Evolutionary conservation across 305 asterid species (phyloP), one percentile per base, ranked within the genome.

Genomic region (Caryopteris hybrid): DNA sequence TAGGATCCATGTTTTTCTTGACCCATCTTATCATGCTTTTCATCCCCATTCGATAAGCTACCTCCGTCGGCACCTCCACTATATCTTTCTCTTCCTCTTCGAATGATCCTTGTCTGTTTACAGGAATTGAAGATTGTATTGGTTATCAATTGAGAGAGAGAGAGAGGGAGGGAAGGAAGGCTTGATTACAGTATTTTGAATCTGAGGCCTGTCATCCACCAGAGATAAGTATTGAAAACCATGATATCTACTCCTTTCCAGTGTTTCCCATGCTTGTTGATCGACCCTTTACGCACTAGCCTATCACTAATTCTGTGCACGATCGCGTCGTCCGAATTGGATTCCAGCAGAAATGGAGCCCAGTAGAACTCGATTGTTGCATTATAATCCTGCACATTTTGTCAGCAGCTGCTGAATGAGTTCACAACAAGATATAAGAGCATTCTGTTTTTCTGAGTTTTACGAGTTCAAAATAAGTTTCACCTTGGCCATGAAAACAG

Each of bases 321-420:
- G 4, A 74, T 50, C 0, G 96, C 91, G 51, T 86, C 89, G 10
- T 92, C 96, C 0, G 98, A 77, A 62, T 92, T 92, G 8, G 98
- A 92, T 73, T 92, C 98, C 1, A 92, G 72, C 13, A 92, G 94
- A 56, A 92, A 89, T 6, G 98, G 98, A 4, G 98, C 98, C 98
- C 98, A 92, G 36, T 92, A 89, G 75, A 89, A 92, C 82, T 89
- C 98, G 8, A 92, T 78, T 0, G 95, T 87, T 1, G 96, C 96
- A 61, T 92, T 87, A 17, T 92, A 92, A 10, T 86, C 89, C 98
- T 91, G 72, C 46, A 34, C n/a, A 43, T 34, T 41, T 6, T 9
- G 13, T 20, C 31, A 18, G 27, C 25, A 33, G 8, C 10, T 18
- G 60, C 21, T 64, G 12, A 10, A 29, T 46, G 18, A 12, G 10